Percentiles rank a stretch among this genome's conserved stretches.
phyloP scores from a whole-genome alignment of 495 filamentous ascomycete species.

The Hypoxylon rickii region DNA sequence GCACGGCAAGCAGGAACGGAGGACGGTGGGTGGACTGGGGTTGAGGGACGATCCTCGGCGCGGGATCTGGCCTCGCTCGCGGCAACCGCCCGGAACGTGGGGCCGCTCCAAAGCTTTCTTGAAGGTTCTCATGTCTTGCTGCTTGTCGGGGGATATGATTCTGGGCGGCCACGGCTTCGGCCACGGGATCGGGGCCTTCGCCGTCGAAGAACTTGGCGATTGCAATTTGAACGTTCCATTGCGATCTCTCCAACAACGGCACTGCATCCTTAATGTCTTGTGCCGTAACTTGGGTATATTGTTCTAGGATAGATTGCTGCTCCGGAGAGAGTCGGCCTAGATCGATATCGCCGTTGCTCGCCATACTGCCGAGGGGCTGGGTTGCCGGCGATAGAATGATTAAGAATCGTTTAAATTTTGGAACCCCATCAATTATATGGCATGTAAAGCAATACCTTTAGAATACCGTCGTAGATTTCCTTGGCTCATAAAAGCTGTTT shows the following conservation, averaged over 20 bases:
- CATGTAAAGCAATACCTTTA: no score
- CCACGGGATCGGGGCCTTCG: slow-evolving; percentile 80
- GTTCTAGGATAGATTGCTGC: slow-evolving; percentile 81
- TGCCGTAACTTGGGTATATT: slow-evolving; percentile 85
- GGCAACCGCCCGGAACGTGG: slow-evolving; percentile 39
- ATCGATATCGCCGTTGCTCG: slow-evolving; percentile 55
- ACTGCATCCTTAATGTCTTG: slow-evolving; percentile 80
- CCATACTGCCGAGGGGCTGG: slow-evolving; percentile 32
- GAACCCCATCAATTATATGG: no score
- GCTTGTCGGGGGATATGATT: slow-evolving; percentile 60
- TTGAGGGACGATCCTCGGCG: slow-evolving; percentile 81
- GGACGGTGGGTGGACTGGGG: slow-evolving; percentile 66
- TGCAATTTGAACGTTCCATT: slow-evolving; percentile 98
- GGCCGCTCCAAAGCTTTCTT: slow-evolving; percentile 56
- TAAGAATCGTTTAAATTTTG: no score
- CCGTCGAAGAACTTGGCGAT: slow-evolving; percentile 98
- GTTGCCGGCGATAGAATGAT: background rate
- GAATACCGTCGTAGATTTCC: background rate
- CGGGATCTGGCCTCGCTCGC: slow-evolving; percentile 56
- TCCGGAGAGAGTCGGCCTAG: slow-evolving; percentile 69
- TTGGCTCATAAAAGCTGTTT: background rate
- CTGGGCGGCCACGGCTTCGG: slow-evolving; percentile 71
- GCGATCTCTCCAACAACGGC: slow-evolving; percentile 76
- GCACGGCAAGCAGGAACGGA: slow-evolving; percentile 71
- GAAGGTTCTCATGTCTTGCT: slow-evolving; percentile 70